Evolutionary conservation across 306 rosid genomes (phyloP).

Genomic region (Vicia villosa): DNA sequence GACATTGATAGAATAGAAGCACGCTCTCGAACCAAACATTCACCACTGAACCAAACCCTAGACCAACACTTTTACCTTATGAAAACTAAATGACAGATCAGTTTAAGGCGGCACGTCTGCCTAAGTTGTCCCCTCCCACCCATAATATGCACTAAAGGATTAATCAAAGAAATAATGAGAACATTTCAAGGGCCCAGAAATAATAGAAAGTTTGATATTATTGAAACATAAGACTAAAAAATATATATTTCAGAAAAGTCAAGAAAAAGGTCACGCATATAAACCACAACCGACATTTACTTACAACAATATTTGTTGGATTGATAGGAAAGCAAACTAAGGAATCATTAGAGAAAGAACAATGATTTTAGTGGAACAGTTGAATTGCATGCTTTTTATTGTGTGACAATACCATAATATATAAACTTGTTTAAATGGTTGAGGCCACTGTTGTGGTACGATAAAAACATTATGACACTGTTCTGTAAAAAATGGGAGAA

Average conservation of each 20-base stretch:
- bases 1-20: too few relatives aligned
- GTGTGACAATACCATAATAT: slow-evolving; percentile 30
- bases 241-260: slow-evolving; percentile 49
- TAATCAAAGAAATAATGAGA: slow-evolving; percentile 10
- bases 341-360: slow-evolving; percentile 32
- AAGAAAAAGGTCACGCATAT: slow-evolving; percentile 32
- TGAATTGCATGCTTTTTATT: slow-evolving; percentile 56
- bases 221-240: slow-evolving; percentile 39
- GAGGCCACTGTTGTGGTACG: slow-evolving; percentile 30
- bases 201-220: slow-evolving; percentile 42
- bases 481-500: slow-evolving; percentile 8
- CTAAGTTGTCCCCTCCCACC: slow-evolving; percentile 32
- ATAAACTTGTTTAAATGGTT: slow-evolving; percentile 24
- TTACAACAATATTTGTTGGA: slow-evolving; percentile 24
- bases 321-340: slow-evolving; percentile 42
- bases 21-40: too few relatives aligned
- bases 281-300: slow-evolving; percentile 66
- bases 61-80: too few relatives aligned
- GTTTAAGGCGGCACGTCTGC: slow-evolving; percentile 19
- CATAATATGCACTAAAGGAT: slow-evolving; percentile 35
- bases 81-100: neutral
- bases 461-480: slow-evolving; percentile 31
- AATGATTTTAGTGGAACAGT: slow-evolving; percentile 61
- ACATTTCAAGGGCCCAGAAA: slow-evolving; percentile 43
- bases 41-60: too few relatives aligned